Evolutionary conservation across 495 filamentous ascomycete species (phyloP), one percentile per base, ranked within the genome.

Genomic region (Penicillium waksmanii): DNA sequence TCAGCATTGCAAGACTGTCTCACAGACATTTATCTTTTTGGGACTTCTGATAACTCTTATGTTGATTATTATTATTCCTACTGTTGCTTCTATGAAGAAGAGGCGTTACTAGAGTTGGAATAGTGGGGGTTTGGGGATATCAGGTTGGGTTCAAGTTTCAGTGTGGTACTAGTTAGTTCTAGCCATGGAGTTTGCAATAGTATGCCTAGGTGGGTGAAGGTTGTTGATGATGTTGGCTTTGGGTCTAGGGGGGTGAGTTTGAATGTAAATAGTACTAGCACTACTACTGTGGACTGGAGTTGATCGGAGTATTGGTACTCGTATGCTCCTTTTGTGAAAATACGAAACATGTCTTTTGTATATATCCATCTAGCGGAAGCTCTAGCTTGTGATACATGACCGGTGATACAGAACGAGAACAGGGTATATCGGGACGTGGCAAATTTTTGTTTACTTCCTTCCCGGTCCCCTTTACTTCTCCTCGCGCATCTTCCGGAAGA

Each of bases 401-500:
- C 46, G 42, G 46, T 48, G 46, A 48, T 48, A 48, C 23, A 25
- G 6, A 23, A 48, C 13, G 10, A 27, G 19, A 27, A 48, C 19
- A 48, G 46, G 46, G 46, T 48, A 48, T 48, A 48, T 48, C 46
- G 46, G 46, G 46, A 27, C 42, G n/a, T 44, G 15, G 12, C 46
- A 25, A 48, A 25, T 25, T 48, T 47, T 48, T 48, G 46, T 48
- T 27, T 12, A 25, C 23, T 48, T 48, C 21, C 15, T 48, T 27
- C n/a, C 38, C 48, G 21, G 27, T 1, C n/a, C 48, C 23, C 21
- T 11, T 64, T 70, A 68, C 56, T 71, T 68, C 57, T 76, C 69
- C 12, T 57, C 66, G 13, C 72, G 72, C 77, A 84, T 83, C 60
- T 76, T 79, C 52, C 85, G 79, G 77, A 90, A 97, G 76, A 95